Base-by-base conservation (phyloP, 495 filamentous ascomycete species). In the Choiromyces venosus region DNA sequence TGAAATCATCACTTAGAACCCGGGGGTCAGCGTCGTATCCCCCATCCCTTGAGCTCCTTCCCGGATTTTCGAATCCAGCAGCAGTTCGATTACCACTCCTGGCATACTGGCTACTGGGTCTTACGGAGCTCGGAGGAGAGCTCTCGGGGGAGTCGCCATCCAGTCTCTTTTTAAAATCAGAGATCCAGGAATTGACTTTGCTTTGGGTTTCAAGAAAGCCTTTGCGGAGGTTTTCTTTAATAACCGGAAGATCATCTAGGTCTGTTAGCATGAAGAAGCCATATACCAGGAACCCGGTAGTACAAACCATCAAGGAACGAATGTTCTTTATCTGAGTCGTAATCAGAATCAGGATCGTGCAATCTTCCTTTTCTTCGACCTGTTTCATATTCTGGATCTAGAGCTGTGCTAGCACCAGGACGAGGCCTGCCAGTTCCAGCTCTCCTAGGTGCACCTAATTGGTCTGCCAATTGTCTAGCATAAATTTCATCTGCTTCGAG, bases 1-100 rank as follows among this genome's bases (percentile, higher is more conserved):
- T 91, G 82, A 99, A 98, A 74, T 97, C 94, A 80, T 97, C 95
- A 68, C 89, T 88, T 33, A 99, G 84, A 64, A 98, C 88, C 79
- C 92, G 87, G 36, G 93, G 96, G 81, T 99, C 95, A n/a, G 93
- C 93, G 82, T 99, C 95, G 79, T 99, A 99, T 56, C 93, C 91
- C 74, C 92, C 89, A 61, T 97, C 74, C 89, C 87, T 79, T 91
- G 88, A 70, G 82, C 88, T 89, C 74, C 87, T 86, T 68, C 88
- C 83, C 67, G 86, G 82, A 7, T 79, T 73, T 38, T 82, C 80
- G 39, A 77, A 71, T 38, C 64, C 71, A 7, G 52, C 33, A 61
- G 25, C 52, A 25, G 74, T 69, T 52, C 74, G 67, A 10, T 42
- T 73, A 37, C 40, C 37, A 65, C 73, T 69, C 25, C 72, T 79